These are phyloP conservation scores for Knoxia roxburghii DNA, from an alignment of 257 asterid species.

Conservation along the genomic window DNA sequence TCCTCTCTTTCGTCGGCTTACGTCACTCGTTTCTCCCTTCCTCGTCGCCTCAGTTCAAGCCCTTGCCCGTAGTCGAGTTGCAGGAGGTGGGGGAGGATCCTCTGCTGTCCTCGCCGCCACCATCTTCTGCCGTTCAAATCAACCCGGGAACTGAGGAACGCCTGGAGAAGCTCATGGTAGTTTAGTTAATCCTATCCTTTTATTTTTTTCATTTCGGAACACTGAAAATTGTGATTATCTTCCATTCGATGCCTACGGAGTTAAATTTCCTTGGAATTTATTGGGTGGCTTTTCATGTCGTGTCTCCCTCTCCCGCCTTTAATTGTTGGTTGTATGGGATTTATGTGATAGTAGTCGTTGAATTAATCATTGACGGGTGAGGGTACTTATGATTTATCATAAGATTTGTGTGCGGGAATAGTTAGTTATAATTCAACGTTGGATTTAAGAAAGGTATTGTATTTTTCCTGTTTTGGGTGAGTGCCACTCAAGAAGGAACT, in stretches of 20 bases:
- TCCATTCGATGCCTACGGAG: neutral
- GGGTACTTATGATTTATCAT: neutral
- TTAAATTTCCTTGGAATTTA: neutral
- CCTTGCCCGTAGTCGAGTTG: constrained; percentile 67
- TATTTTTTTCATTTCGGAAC: neutral
- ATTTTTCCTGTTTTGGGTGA: neutral
- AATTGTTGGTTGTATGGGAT: neutral
- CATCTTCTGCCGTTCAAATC: constrained; percentile 22
- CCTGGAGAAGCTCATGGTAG: constrained; percentile 33
- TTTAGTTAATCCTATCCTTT: neutral
- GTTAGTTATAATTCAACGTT: constrained; percentile 8
- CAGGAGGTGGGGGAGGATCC: constrained; percentile 41
- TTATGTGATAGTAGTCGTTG: neutral
- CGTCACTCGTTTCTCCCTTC: constrained; percentile 49
- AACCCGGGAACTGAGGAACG: constrained; percentile 15
- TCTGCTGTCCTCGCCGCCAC: constrained; percentile 6
- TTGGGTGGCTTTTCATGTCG: neutral
- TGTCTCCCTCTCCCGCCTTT: neutral
- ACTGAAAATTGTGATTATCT: neutral
- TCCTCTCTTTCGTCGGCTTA: constrained; percentile 56
- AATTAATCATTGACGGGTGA: neutral
- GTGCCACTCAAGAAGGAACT: neutral
- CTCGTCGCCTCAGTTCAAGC: constrained; percentile 49
- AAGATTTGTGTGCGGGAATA: constrained; percentile 4
- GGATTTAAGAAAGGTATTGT: neutral